Base-by-base conservation (phyloP, 768 basidiomycete species). In the Kwoniella europaea region DNA sequence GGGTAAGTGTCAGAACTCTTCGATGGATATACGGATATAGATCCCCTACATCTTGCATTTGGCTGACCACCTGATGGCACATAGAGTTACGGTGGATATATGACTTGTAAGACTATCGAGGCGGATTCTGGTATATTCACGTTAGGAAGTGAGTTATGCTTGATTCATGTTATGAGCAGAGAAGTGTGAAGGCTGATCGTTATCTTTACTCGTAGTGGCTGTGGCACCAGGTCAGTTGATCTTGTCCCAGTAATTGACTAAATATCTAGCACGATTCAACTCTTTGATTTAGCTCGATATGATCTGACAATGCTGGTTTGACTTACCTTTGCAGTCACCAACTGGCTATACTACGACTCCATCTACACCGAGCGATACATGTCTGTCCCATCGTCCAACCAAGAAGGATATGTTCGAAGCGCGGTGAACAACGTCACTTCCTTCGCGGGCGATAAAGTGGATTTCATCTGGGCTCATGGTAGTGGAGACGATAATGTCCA, bases 311-410 rank as follows among this genome's bases (percentile, higher is more conserved):
- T 61, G 43, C n/a, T 59, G 41, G n/a, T 29, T 22, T 29, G 2
- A 27, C 20, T 41, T n/a, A 24, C 18, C 4, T 2, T 62, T 15
- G 6, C 53, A 68, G 82, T 83, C 4, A 83, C 82, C 1, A 76
- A 82, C 62, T 83, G 81, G 81, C 70, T 78, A 5, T 82, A 75
- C 74, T 84, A 84, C 74, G 94, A 98, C 85, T 91, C 94, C 0
- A 91, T 98, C 73, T 98, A 98, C 83, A 99, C 97, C 1, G 97
- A 99, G 76, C 90, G 97, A 18, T 98, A 98, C 86, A 94, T 98
- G 94, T 89, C 90, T 74, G 87, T 92, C 27, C 94, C 94, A 0
- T 82, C 86, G 16, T 84, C 88, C 10, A 98, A 98, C 82, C 88
- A 88, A 0, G 89, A 86, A 0, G 97, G 97, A n/a, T 99, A 99